Conservation (phyloP, 352 stramenopile genomes). For the Pythium periplocum region DNA sequence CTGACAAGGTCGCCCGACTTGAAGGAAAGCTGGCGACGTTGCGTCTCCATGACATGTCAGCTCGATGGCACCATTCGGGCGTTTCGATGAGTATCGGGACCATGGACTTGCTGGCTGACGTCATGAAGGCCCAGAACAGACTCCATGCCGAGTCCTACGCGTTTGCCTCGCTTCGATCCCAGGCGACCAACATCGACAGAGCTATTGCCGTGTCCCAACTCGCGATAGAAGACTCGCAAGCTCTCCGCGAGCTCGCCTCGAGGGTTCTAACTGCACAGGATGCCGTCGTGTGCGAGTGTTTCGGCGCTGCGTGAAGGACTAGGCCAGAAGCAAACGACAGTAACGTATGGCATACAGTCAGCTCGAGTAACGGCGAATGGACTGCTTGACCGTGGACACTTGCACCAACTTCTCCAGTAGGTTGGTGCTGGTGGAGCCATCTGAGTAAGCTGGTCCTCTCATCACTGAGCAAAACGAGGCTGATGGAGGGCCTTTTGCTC, state of each 20-base stretch:
- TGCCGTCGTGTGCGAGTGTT: slow-evolving; percentile 1
- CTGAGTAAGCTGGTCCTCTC: no score
- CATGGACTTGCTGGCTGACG: slow-evolving; percentile 10
- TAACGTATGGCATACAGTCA: no score
- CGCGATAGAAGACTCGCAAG: slow-evolving; percentile 5
- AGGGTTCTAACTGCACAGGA: slow-evolving; percentile 6
- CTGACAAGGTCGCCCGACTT: slow-evolving; percentile 12
- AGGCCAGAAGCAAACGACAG: no score
- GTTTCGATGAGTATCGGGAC: slow-evolving; percentile 4
- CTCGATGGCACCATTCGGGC: slow-evolving; percentile 9
- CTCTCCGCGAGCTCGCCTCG: slow-evolving; percentile 1
- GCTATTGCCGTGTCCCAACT: slow-evolving; percentile 3
- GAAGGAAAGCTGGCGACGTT: slow-evolving; percentile 11
- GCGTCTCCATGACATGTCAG: slow-evolving; percentile 4
- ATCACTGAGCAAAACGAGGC: no score
- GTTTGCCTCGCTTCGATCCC: slow-evolving; percentile 2
- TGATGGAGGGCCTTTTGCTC: no score
- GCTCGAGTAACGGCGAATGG: no score
- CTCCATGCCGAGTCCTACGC: neutral
- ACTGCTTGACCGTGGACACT: no score
- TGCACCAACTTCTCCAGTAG: no score
- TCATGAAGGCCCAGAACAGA: neutral
- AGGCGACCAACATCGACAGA: slow-evolving; percentile 8
- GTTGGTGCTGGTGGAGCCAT: no score
- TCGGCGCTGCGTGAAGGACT: no score